These are phyloP conservation scores for Pichia sp. DNA, from an alignment of 1,139 yeast genomes.

Conservation along the genomic window DNA sequence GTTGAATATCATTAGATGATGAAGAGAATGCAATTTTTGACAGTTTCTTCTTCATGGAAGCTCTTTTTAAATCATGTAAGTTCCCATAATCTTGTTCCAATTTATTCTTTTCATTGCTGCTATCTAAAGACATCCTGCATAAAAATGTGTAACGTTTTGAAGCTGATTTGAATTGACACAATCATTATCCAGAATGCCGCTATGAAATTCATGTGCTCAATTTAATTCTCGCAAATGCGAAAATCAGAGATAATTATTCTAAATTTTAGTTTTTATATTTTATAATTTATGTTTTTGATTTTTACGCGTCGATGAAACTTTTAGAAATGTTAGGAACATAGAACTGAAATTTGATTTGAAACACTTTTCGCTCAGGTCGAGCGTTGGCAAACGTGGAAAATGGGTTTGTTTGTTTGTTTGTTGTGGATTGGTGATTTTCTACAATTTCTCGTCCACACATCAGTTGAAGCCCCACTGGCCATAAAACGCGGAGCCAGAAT, in stretches of 20 bases:
- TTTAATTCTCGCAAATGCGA: neutral
- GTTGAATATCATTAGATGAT: neutral
- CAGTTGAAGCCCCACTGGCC: neutral
- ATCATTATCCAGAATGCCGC: too few relatives aligned
- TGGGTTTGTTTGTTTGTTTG: neutral
- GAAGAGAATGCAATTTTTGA: conserved; percentile 10
- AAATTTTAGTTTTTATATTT: too few relatives aligned
- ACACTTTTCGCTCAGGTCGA: neutral
- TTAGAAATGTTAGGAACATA: too few relatives aligned
- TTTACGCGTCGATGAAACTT: neutral
- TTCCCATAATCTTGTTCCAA: neutral
- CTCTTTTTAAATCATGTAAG: conserved; percentile 5
- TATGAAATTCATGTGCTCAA: neutral
- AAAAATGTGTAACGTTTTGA: too few relatives aligned
- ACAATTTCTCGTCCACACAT: neutral
- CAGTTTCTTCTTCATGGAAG: conserved; percentile 5
- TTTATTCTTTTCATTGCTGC: neutral
- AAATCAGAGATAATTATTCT: too few relatives aligned
- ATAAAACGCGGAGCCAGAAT: too few relatives aligned
- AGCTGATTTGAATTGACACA: too few relatives aligned
- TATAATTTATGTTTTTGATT: too few relatives aligned
- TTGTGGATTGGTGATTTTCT: neutral
- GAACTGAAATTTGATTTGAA: too few relatives aligned
- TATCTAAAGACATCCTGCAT: neutral
- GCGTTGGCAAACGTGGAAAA: neutral